These are phyloP conservation scores for Nothophoma quercina DNA, from an alignment of 2,329 filamentous ascomycete species.

Conservation along the genomic window DNA sequence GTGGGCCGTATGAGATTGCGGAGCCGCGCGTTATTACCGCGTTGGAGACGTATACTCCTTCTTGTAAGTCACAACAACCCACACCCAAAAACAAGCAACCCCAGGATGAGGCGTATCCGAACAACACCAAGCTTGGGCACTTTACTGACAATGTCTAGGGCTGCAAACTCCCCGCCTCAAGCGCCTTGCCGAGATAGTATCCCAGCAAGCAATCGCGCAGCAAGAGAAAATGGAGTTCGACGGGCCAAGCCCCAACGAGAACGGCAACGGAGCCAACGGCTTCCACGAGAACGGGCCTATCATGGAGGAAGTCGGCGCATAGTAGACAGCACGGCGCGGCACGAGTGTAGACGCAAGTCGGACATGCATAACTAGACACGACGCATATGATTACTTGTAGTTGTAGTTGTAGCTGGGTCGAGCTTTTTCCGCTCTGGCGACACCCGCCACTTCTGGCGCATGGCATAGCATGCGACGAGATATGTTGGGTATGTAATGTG, in stretches of 20 bases:
- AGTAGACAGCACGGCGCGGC: not conserved
- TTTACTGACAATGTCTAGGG: constrained; percentile 64
- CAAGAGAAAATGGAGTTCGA: constrained; percentile 79
- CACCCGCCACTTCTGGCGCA: not conserved
- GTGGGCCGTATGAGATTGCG: constrained; percentile 96
- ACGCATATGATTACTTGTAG: constrained; percentile 15
- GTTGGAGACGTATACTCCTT: constrained; percentile 96
- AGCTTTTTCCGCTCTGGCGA: too few species aligned
- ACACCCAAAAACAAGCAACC: not conserved
- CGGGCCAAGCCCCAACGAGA: constrained; percentile 30
- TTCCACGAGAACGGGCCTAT: constrained; percentile 31
- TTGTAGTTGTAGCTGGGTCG: not conserved
- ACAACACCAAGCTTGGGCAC: too few species aligned
- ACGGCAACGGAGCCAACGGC: constrained; percentile 31
- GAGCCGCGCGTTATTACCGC: constrained; percentile 96
- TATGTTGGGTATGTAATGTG: constrained; percentile 7
- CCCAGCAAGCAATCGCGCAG: constrained; percentile 93
- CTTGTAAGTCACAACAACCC: constrained; percentile 88
- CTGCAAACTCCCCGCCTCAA: constrained; percentile 95
- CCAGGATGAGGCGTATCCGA: too few species aligned
- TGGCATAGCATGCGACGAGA: constrained; percentile 1
- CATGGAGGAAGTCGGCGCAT: constrained; percentile 31
- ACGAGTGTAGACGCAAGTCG: too few species aligned
- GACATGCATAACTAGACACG: constrained; percentile 3
- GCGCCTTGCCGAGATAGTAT: constrained; percentile 97